These are phyloP conservation scores for Scheffersomyces amazonensis DNA, from an alignment of 805 yeast genomes.

Conservation along the genomic window DNA sequence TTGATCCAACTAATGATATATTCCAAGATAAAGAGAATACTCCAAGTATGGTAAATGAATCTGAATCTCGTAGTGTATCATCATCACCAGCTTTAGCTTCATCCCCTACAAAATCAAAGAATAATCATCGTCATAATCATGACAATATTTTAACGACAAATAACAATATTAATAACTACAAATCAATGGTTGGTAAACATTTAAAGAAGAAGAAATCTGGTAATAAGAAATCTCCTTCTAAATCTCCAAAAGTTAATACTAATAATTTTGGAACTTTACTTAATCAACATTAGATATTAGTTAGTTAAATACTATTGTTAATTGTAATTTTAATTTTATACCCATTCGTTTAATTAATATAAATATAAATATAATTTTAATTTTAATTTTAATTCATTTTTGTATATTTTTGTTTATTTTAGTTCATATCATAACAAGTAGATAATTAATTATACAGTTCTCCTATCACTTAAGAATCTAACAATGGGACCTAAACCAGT, in stretches of 20 bases:
- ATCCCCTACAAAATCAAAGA: neutral
- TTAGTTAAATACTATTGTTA: neutral
- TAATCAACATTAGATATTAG: too few species aligned
- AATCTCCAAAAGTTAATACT: neutral
- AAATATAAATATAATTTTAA: too few species aligned
- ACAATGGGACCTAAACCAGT: constrained; percentile 89
- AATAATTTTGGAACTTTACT: neutral
- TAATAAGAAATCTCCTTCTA: neutral
- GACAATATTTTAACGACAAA: neutral
- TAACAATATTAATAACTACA: neutral
- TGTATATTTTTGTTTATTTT: neutral
- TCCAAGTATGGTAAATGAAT: neutral
- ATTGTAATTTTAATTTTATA: neutral
- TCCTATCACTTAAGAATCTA: constrained; percentile 81
- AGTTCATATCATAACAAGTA: neutral
- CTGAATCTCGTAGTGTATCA: neutral
- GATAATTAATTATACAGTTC: constrained; percentile 60
- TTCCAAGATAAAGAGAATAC: neutral
- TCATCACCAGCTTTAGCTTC: neutral
- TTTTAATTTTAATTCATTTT: too few species aligned
- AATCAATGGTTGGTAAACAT: neutral
- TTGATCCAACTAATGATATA: neutral
- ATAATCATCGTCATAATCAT: neutral
- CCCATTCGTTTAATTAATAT: neutral
- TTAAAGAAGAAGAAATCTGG: neutral